Conservation (phyloP, 176 grass and related monocot genomes). For the Neostapfia colusana region DNA sequence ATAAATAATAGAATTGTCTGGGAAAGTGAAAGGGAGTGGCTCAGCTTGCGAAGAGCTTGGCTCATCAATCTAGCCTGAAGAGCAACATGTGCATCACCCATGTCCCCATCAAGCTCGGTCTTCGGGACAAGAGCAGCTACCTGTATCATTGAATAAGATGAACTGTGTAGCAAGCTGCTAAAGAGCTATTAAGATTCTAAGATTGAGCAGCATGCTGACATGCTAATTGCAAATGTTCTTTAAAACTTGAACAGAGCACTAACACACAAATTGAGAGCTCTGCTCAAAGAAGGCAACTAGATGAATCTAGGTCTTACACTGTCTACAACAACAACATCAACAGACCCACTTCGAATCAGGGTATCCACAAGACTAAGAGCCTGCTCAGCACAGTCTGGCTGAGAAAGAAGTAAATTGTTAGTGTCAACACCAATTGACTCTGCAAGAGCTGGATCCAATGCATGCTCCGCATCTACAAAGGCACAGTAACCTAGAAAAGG, state of each 20-base stretch:
- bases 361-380: conserved; percentile 95
- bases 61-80: conserved; percentile 98
- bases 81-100: conserved; percentile 95
- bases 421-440: conserved; percentile 89
- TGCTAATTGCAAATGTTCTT: background rate
- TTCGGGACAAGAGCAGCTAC: conserved; percentile 97
- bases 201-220: background rate
- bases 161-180: background rate
- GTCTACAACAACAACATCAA: conserved; percentile 99
- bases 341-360: conserved; percentile 92
- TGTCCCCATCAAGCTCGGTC: conserved; percentile 94
- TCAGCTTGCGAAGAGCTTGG: conserved; percentile 93
- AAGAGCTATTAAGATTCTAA: conserved; percentile 16
- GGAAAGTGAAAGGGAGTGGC: conserved; percentile 83
- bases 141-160: conserved; percentile 45
- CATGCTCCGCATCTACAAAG: conserved; percentile 95
- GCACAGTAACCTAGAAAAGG: conserved; percentile 85
- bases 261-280: conserved; percentile 14
- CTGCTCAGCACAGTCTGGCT: conserved; percentile 89
- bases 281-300: background rate
- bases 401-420: conserved; percentile 84
- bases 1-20: conserved; percentile 89
- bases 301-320: conserved; percentile 66
- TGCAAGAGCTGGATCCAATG: conserved; percentile 90
- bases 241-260: background rate